These are phyloP conservation scores for Peronospora belbahrii DNA, from an alignment of 352 stramenopile genomes.

Conservation along the genomic window DNA sequence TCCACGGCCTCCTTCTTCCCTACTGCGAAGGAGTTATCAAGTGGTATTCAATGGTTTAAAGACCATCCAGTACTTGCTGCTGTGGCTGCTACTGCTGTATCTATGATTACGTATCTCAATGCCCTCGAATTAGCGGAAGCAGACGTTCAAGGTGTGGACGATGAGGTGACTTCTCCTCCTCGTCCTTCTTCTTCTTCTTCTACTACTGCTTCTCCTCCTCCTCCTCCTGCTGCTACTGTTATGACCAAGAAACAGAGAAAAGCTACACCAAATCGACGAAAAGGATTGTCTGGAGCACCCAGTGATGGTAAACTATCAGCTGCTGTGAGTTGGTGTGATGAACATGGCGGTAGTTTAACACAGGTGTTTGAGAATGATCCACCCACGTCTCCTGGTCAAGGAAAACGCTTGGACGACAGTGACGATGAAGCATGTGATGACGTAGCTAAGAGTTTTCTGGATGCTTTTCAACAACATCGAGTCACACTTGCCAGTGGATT, in stretches of 20 bases:
- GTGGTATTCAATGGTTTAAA: constrained; percentile 78
- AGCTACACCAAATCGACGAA: constrained; percentile 5
- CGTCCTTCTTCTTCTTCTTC: no score
- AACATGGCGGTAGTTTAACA: constrained; percentile 68
- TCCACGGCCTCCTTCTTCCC: constrained; percentile 72
- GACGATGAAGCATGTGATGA: constrained; percentile 24
- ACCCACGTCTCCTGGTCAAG: not conserved
- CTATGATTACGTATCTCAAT: constrained; percentile 78
- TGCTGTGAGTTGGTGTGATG: constrained; percentile 76
- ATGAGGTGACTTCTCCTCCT: not conserved
- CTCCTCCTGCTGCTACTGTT: not conserved
- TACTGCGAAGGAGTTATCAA: constrained; percentile 76
- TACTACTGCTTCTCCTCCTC: no score
- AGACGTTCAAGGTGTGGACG: constrained; percentile 2
- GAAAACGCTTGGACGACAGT: constrained; percentile 16
- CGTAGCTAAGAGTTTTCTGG: constrained; percentile 13
- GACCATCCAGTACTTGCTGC: constrained; percentile 77
- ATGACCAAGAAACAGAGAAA: not conserved
- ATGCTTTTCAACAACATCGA: constrained; percentile 13
- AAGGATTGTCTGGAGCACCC: constrained; percentile 10
- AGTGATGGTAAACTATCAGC: constrained; percentile 44
- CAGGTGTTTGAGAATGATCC: constrained; percentile 58
- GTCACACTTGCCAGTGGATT: constrained; percentile 4
- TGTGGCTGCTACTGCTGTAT: constrained; percentile 71
- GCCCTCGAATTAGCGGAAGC: constrained; percentile 27